Conservation (phyloP, 2,329 filamentous ascomycete species). For the Fusarium algeriense region DNA sequence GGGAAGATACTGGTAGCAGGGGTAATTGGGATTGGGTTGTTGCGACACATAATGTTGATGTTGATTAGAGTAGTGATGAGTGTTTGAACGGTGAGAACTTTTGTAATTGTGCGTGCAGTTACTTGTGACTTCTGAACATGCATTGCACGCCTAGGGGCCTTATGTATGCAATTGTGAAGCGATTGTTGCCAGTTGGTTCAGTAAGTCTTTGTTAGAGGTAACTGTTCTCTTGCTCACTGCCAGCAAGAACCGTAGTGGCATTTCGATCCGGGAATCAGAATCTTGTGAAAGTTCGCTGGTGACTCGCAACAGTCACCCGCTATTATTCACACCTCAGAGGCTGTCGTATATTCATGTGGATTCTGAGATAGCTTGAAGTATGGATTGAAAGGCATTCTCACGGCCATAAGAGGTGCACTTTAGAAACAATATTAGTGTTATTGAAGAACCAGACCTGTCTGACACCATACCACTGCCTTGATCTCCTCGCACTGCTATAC, state of each 20-base stretch:
- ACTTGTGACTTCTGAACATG: accelerated
- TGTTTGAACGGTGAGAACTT: accelerated
- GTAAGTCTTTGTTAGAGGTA: accelerated
- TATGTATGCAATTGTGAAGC: neutral
- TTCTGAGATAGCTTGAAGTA: accelerated
- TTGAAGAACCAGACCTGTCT: no score
- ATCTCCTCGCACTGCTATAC: no score
- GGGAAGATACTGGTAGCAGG: accelerated
- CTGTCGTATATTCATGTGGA: accelerated
- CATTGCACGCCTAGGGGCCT: accelerated
- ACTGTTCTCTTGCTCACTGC: accelerated
- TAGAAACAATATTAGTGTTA: no score
- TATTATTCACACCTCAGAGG: accelerated
- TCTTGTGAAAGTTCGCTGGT: accelerated
- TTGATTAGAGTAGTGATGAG: neutral
- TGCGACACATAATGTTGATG: neutral
- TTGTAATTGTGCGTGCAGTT: accelerated
- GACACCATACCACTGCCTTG: no score
- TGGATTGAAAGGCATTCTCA: accelerated
- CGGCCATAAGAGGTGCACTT: no score
- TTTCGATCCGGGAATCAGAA: accelerated
- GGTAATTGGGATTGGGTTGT: accelerated
- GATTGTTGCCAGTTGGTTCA: neutral
- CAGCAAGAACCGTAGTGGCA: neutral
- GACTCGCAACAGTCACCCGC: accelerated